phyloP scores from a whole-genome alignment of 345 rosid genomes.

The Aethionema arabicum region DNA sequence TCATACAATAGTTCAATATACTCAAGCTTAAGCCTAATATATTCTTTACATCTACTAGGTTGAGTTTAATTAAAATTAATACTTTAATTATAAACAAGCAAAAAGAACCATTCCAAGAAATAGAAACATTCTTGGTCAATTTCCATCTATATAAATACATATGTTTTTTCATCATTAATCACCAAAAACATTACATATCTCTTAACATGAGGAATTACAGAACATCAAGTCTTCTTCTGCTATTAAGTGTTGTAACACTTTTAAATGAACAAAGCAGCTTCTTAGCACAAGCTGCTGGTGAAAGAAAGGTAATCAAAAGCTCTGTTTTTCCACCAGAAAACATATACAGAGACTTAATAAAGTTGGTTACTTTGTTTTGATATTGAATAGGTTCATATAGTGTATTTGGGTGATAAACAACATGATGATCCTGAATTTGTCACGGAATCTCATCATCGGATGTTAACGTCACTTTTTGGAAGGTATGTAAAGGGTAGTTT shows the following conservation, averaged over 20 bases:
- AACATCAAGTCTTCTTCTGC: neutral
- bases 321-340: neutral
- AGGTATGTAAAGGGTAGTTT: conserved; percentile 12
- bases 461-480: conserved; percentile 36
- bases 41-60: neutral
- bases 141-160: too few relatives aligned
- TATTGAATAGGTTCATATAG: conserved; percentile 36
- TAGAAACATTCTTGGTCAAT: neutral
- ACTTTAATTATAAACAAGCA: too few relatives aligned
- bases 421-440: conserved; percentile 37
- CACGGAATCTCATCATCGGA: conserved; percentile 37
- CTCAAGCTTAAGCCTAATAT: too few relatives aligned
- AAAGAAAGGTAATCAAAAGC: conserved; percentile 12
- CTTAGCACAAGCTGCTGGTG: neutral
- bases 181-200: neutral
- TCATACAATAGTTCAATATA: too few relatives aligned
- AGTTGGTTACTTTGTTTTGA: neutral
- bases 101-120: too few relatives aligned
- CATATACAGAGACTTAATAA: neutral
- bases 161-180: too few relatives aligned
- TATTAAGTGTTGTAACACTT: conserved; percentile 16
- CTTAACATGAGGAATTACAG: conserved; percentile 4
- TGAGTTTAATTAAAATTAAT: neutral
- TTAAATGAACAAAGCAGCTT: conserved; percentile 16
- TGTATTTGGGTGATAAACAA: conserved; percentile 40